These are phyloP conservation scores for Globisporangium camurandrum DNA, from an alignment of 352 stramenopile genomes.

Conservation along the genomic window DNA sequence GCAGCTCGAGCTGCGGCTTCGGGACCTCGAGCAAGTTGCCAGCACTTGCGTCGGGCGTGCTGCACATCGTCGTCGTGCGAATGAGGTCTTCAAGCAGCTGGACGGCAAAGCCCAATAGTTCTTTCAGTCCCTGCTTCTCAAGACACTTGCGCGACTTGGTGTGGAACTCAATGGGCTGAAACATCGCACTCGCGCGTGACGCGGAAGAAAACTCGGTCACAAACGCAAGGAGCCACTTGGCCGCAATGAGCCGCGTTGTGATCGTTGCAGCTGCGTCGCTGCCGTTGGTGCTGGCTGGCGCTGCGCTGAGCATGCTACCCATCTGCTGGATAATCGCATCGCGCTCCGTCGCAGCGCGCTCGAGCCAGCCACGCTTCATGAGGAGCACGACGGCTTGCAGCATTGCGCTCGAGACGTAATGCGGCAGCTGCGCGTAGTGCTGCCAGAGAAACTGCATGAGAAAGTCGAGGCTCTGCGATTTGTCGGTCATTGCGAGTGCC, in stretches of 20 bases:
- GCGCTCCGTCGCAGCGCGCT: conserved; percentile 43
- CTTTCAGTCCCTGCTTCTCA: conserved; percentile 50
- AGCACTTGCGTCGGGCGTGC: conserved; percentile 17
- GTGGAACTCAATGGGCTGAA: conserved; percentile 78
- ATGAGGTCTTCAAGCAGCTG: conserved; percentile 69
- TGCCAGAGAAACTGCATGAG: conserved; percentile 78
- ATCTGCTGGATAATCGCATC: conserved; percentile 64
- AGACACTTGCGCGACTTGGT: conserved; percentile 57
- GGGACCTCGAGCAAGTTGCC: conserved; percentile 26
- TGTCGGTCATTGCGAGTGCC: conserved; percentile 34
- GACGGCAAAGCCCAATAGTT: conserved; percentile 53
- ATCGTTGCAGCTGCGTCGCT: conserved; percentile 7
- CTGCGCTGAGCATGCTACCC: conserved; percentile 44
- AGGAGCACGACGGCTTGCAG: conserved; percentile 70
- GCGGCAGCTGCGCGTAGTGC: conserved; percentile 34
- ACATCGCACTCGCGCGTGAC: conserved; percentile 72
- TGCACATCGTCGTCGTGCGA: conserved; percentile 45
- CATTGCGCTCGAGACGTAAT: conserved; percentile 51
- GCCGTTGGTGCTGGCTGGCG: neutral
- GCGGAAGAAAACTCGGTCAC: conserved; percentile 81
- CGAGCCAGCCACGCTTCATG: conserved; percentile 79
- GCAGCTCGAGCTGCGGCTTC: conserved; percentile 56
- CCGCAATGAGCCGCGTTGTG: conserved; percentile 47
- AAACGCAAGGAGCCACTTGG: conserved; percentile 80
- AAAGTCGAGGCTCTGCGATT: conserved; percentile 52